Base-by-base conservation (phyloP, 2,329 filamentous ascomycete genomes). In the Colletotrichum paranaense region DNA sequence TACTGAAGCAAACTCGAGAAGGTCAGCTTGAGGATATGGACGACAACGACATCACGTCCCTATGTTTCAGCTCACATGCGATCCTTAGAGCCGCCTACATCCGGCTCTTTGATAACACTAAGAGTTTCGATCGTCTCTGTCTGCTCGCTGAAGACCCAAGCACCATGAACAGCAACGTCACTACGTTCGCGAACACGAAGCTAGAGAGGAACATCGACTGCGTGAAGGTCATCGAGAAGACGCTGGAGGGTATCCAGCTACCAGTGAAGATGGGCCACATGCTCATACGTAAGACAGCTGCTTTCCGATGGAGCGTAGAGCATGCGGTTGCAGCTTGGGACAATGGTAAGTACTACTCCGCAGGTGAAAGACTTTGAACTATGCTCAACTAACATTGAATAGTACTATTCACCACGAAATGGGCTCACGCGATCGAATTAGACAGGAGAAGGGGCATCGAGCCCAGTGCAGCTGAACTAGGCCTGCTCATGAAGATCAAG, bases 221-320 rank as follows among this genome's bases (percentile, higher is more conserved):
- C 19, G 19, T 49, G 7, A 49, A 49, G 42, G 8, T 8, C 42
- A 22, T 49, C 42, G 42, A 49, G 42, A 49, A 49, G 7, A 49
- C 42, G 8, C 19, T 49, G 42, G 42, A 49, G 19, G 42, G 42
- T 9, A n/a, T 49, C 19, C 19, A n/a, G 19, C 16, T 49, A 49
- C 42, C 42, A 49, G 19, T 49, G 19, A 9, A 22, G 16, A 53
- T 68, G 30, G 66, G 57, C 11, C 42, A 68, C 22, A 55, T 68
- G 57, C 46, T 69, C 32, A 24, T 65, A 16, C 14, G 52, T 5
- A 49, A 52, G 9, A 64, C 52, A 49, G 67, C 67, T 22, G 52
- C 67, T 9, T 65, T 53, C 46, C n/a, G 60, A 46, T 64, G 52
- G 66, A 64, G 67, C n/a, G 24, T 69, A 6, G 59, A 69, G 11